Base-by-base conservation (phyloP, 169 alveolate species). In the Babesia gibsoni region DNA sequence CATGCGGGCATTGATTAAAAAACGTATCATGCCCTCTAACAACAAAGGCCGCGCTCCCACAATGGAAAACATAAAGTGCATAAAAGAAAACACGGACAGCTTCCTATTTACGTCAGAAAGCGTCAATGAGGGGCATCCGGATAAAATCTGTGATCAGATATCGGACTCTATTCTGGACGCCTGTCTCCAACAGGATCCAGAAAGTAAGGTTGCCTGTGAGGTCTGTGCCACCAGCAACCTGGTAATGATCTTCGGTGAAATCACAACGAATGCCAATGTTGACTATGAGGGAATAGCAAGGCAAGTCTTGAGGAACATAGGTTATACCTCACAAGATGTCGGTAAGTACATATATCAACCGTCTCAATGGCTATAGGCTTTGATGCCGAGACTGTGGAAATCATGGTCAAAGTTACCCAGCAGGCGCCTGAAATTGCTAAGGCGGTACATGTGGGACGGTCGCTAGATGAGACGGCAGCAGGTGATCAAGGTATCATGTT, bases 51-150 rank as follows among this genome's bases (percentile, higher is more conserved):
- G 46, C 46, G 20, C 46, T 39, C 20, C 46, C 16, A 39, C 16
- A 16, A 27, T 61, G 59, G 72, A 61, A 3, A 58, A 14, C 59
- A 1, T 20, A 8, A 63, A 7, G 6, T 67, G 29, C 48, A 45
- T 64, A 39, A 56, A 41, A 8, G 41, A 20, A 4, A 23, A 36
- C 36, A 25, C 86, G 54, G 94, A 89, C 22, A 91, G 83, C 83
- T 95, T 97, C 90, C 94, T 94, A 56, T 98, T 96, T 91, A 94
- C 99, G 33, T 96, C 99, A 14, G 99, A 98, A 75, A 95, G 99
- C 32, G 99, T 97, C 42, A 96, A 97, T 56, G 98, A 96, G 59
- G 99, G 99, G 23, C 99, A 98, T 66, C 99, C 99, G 0, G 99
- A 98, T 90, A 98, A 98, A 91, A 85, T 98, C 35, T 97, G 99